These are phyloP conservation scores for Cutaneotrichosporon sp. DNA, from an alignment of 1,284 basidiomycete genomes.

Conservation along the genomic window DNA sequence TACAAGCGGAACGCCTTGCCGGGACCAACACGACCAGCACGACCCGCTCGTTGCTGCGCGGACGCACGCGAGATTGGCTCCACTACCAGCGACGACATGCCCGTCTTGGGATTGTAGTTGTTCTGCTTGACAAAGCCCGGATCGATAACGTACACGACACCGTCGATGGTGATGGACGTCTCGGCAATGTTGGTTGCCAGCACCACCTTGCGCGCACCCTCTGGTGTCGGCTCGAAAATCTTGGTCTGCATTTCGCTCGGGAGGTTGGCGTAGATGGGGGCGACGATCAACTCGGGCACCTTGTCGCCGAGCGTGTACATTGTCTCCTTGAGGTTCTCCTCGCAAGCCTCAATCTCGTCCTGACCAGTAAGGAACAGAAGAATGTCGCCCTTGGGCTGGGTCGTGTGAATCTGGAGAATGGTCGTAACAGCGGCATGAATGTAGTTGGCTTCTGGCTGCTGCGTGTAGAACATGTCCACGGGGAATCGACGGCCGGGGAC, in stretches of 20 bases:
- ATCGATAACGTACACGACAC: slow-evolving; percentile 96
- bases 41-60: slow-evolving; percentile 92
- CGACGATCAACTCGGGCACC: slow-evolving; percentile 87
- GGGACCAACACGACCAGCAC: slow-evolving; percentile 93
- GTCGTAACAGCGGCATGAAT: slow-evolving; percentile 98
- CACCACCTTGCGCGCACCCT: slow-evolving; percentile 92
- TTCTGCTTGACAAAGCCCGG: slow-evolving; percentile 98
- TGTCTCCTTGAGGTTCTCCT: slow-evolving; percentile 93
- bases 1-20: slow-evolving; percentile 91
- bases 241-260: slow-evolving; percentile 99
- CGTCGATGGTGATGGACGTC: slow-evolving; percentile 95
- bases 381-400: slow-evolving; percentile 97
- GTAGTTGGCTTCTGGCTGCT: slow-evolving; percentile 96
- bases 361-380: slow-evolving; percentile 97
- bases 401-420: slow-evolving; percentile 98
- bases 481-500: slow-evolving; percentile 96
- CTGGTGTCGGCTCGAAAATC: slow-evolving; percentile 97
- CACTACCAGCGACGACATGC: slow-evolving; percentile 90
- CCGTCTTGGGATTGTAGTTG: slow-evolving; percentile 90
- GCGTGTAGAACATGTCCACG: slow-evolving; percentile 97
- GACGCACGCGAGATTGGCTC: slow-evolving; percentile 95
- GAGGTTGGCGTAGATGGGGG: slow-evolving; percentile 96
- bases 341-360: slow-evolving; percentile 97
- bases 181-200: slow-evolving; percentile 98
- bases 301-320: slow-evolving; percentile 92